Conservation (phyloP, 208 protist genomes). For the Wallacemonas rigidus region DNA sequence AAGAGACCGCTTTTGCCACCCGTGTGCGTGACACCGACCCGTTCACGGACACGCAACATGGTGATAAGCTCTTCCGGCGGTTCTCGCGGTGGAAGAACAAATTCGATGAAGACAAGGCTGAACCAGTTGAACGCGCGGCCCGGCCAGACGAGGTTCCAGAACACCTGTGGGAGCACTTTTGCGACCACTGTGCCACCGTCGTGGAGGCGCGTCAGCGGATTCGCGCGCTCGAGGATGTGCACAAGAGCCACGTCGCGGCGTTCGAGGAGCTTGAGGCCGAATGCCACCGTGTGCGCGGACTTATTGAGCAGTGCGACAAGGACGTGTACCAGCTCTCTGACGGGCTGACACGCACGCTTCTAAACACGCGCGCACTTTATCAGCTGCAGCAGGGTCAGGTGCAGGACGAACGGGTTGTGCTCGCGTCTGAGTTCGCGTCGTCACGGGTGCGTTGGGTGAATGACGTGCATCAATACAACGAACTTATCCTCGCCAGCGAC, state of each 20-base stretch:
- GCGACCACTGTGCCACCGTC: conserved; percentile 47
- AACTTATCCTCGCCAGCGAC: conserved; percentile 77
- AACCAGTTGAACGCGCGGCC: conserved; percentile 26
- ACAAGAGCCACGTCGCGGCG: conserved; percentile 26
- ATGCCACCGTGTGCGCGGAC: conserved; percentile 17
- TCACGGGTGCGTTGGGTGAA: conserved; percentile 74
- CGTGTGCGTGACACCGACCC: conserved; percentile 39
- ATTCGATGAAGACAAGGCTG: conserved; percentile 57
- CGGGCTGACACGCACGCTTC: conserved; percentile 34
- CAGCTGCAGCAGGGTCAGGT: conserved; percentile 92
- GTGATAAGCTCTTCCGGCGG: conserved; percentile 74
- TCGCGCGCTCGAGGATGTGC: conserved; percentile 23
- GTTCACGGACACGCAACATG: conserved; percentile 56
- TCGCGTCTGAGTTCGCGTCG: conserved; percentile 80
- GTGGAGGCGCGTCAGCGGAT: conserved; percentile 39
- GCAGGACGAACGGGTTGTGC: conserved; percentile 85
- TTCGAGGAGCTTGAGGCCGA: conserved; percentile 33
- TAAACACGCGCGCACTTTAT: conserved; percentile 79
- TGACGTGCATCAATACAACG: conserved; percentile 82
- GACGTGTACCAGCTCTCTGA: conserved; percentile 25
- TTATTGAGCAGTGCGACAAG: conserved; percentile 30
- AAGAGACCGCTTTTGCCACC: conserved; percentile 36
- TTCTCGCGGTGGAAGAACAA: conserved; percentile 69
- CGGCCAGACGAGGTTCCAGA: conserved; percentile 41
- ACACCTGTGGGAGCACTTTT: conserved; percentile 64